phyloP scores from a whole-genome alignment of 768 basidiomycete genomes.

The Udeniomyces megalosporus region DNA sequence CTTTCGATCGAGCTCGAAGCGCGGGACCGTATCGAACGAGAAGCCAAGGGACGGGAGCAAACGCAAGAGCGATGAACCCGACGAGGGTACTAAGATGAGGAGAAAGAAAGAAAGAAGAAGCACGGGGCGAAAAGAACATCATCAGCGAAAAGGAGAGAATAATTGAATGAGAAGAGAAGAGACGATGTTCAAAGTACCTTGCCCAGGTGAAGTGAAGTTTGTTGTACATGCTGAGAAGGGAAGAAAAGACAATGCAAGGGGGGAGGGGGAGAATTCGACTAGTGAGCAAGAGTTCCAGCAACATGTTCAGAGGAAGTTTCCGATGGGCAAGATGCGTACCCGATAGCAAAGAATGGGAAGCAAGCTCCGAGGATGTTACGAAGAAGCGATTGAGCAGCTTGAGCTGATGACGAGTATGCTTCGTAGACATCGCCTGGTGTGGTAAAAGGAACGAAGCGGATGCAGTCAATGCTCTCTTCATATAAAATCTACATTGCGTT shows the following conservation, averaged over 20 bases:
- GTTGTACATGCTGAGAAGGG: no score
- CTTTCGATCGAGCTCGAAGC: constrained; percentile 4
- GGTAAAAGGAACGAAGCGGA: constrained; percentile 12
- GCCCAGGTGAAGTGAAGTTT: no score
- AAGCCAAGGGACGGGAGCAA: constrained; percentile 15
- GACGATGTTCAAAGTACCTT: no score
- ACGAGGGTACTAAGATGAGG: background rate
- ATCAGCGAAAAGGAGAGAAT: no score
- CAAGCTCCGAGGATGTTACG: constrained; percentile 21
- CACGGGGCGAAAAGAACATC: no score
- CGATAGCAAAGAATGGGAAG: constrained; percentile 22
- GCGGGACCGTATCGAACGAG: constrained; percentile 10
- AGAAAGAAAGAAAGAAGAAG: background rate
- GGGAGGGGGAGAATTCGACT: background rate
- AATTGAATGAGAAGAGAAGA: no score
- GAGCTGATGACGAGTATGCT: constrained; percentile 24
- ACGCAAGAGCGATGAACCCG: constrained; percentile 17
- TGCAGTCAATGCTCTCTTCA: no score
- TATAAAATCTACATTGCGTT: no score
- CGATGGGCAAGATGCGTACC: no score
- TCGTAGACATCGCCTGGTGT: constrained; percentile 25
- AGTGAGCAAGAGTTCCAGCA: background rate
- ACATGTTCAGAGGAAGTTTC: no score
- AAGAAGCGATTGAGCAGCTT: constrained; percentile 21
- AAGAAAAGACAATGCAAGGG: background rate